phyloP scores from a whole-genome alignment of 2,329 filamentous ascomycete species.

The Penicillium sp. region DNA sequence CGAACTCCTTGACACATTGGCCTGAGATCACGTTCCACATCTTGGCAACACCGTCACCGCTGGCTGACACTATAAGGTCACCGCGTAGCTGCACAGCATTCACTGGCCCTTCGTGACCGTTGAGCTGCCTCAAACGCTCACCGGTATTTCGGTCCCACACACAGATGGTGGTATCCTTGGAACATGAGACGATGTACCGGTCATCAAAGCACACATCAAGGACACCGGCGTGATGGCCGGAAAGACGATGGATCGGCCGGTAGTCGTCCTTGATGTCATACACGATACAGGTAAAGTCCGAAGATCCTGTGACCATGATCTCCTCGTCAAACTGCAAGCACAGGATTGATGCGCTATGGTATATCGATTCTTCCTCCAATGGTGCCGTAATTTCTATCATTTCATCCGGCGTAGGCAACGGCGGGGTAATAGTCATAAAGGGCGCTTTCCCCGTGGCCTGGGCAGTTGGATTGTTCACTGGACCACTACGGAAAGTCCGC shows the following conservation, averaged over 20 bases:
- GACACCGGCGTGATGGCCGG: slow-evolving; percentile 79
- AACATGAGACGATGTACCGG: slow-evolving; percentile 91
- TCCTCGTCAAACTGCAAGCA: slow-evolving; percentile 92
- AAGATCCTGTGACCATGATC: slow-evolving; percentile 92
- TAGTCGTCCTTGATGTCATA: slow-evolving; percentile 81
- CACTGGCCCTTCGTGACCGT: slow-evolving; percentile 85
- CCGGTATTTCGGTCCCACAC: slow-evolving; percentile 88
- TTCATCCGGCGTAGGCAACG: slow-evolving; percentile 53
- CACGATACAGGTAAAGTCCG: slow-evolving; percentile 85
- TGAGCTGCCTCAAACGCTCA: slow-evolving; percentile 70
- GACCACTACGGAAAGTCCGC: slow-evolving; percentile 26
- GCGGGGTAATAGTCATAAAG: slow-evolving; percentile 49
- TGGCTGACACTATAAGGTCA: slow-evolving; percentile 88
- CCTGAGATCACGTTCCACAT: slow-evolving; percentile 93
- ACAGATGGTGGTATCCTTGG: slow-evolving; percentile 90
- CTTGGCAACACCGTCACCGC: slow-evolving; percentile 88
- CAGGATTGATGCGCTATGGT: slow-evolving; percentile 89
- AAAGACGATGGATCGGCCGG: slow-evolving; percentile 72
- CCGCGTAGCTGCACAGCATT: slow-evolving; percentile 95
- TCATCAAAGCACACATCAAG: slow-evolving; percentile 92
- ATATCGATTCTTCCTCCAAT: slow-evolving; percentile 45
- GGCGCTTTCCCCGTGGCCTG: slow-evolving; percentile 41
- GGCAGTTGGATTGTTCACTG: slow-evolving; percentile 49
- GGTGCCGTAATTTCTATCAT: slow-evolving; percentile 39
- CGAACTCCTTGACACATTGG: slow-evolving; percentile 84